Base-by-base conservation (phyloP, 768 basidiomycete species). In the Russula vinacea region DNA sequence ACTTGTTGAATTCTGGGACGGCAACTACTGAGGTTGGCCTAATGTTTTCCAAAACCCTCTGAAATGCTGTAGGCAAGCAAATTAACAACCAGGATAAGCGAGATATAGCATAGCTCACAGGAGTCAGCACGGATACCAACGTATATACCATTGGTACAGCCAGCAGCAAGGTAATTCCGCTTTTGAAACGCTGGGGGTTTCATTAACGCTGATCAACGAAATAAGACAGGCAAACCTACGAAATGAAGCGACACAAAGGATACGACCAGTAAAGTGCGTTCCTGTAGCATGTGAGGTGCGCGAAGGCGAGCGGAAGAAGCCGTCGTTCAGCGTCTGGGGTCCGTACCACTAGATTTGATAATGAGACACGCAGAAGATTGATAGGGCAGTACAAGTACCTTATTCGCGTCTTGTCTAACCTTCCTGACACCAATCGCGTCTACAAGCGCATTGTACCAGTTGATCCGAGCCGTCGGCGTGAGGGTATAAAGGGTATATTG, bases 401-500 rank as follows among this genome's bases (percentile, higher is more conserved):
- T 85, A 68, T 89, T 92, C 19, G 79, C 81, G 49, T 92, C 92
- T 66, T 84, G 84, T 55, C 84, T 75, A 9, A 80, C 87, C 67
- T 80, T 81, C 67, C 88, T 79, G 8, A 93, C 77, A 1, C 78
- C 84, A 33, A 89, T 78, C 8, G 89, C 81, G 65, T 91, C 81
- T 4, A 81, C 76, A 22, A 94, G 76, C 14, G 78, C 78, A 14
- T 77, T 77, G 22, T 81, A 62, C 92, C 92, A 94, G 68, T 81
- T 83, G 70, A 79, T 79, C 61, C 92, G 77, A 62, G 79, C 66
- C 1, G 76, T 70, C 51, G 90, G 87, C 14, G 80, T 84, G 19
- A 77, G 67, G 0, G 88, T 86, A 67, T 85, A 90, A 11, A 94
- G 76, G 3, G 88, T 93, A 73, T 92, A 94, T 62, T 85, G 76